Percentiles rank a stretch among this genome's conserved stretches.
Evolutionary conservation across 2,329 filamentous ascomycete genomes (phyloP).

Genomic region (Epichloe uncinata): DNA sequence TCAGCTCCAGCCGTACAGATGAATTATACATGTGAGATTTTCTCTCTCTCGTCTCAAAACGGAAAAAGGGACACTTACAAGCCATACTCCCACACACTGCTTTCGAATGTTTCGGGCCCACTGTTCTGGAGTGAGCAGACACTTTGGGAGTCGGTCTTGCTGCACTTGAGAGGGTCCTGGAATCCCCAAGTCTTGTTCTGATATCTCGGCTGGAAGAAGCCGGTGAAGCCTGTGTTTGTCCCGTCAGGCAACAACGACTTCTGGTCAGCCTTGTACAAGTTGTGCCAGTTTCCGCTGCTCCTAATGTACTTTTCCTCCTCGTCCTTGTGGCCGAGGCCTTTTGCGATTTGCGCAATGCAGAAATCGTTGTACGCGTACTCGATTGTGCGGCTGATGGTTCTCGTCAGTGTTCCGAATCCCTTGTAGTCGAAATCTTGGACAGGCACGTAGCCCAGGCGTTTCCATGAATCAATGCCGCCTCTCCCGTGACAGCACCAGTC

Average conservation of each 20-base stretch:
- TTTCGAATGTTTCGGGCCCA: conserved; percentile 59
- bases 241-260: conserved; percentile 38
- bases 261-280: conserved; percentile 49
- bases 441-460: conserved; percentile 56
- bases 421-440: conserved; percentile 52
- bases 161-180: conserved; percentile 55
- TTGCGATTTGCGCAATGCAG: conserved; percentile 50
- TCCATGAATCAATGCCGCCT: conserved; percentile 61
- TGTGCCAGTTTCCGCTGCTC: conserved; percentile 52
- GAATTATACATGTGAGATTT: no score
- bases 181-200: conserved; percentile 55
- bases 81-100: conserved; percentile 58
- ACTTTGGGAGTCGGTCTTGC: conserved; percentile 36
- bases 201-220: conserved; percentile 58
- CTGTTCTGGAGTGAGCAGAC: conserved; percentile 47
- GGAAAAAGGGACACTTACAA: conserved; percentile 33
- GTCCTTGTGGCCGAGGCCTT: conserved; percentile 35
- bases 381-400: conserved; percentile 58
- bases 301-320: conserved; percentile 47
- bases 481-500: conserved; percentile 60
- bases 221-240: conserved; percentile 49
- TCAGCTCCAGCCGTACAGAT: no score
- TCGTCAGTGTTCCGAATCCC: conserved; percentile 56
- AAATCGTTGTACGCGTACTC: conserved; percentile 74
- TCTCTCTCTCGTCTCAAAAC: no score